Base-by-base conservation (phyloP, 2,329 filamentous ascomycete species). In the Trichoderma sp. region DNA sequence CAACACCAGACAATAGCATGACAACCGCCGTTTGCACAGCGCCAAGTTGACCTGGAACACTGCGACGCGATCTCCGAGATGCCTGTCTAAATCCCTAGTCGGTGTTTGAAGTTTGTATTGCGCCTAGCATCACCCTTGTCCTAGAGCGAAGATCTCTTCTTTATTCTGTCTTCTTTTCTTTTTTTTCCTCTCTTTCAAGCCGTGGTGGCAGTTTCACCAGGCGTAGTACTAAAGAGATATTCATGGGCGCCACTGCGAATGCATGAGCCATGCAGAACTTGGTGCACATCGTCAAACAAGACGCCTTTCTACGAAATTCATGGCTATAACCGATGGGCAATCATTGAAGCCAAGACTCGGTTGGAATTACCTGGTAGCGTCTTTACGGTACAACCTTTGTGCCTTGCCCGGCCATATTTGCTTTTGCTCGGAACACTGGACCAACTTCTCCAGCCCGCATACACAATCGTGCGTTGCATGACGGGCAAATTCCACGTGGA, bases 1-100 rank as follows among this genome's bases (percentile, higher is more conserved):
- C 34, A n/a, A 45, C 13, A 58, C 35, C 35, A 29, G 42, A 19
- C 22, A 27, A 39, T 37, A 32, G 17, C 48, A 64, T 12, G 34
- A 39, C 48, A 29, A 53, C 35, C 8, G 34, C 25, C 35, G 60
- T 29, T 32, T 64, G 32, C 13, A 2, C 17, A 17, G 10, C 34
- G 15, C 19, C 60, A 32, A 42, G 42, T 64, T 64, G 48, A 19
- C 60, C 60, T 63, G 59, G 29, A 50, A 50, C 42, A 64, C 37
- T 19, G 6, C 7, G 34, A 32, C 32, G 27, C 10, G 42, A 54
- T 64, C 60, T 64, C 45, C 60, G 22, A 48, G 48, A 54, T 64
- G 48, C 32, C 12, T 37, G 45, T 64, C 45, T 42, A 17, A 17
- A 39, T 54, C 34, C 48, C 60, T n/a, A 53, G 59, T 53, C 19